Evolutionary conservation across 1,284 basidiomycete genomes (phyloP).

Genomic region (Ceratobasidium theobromae): DNA sequence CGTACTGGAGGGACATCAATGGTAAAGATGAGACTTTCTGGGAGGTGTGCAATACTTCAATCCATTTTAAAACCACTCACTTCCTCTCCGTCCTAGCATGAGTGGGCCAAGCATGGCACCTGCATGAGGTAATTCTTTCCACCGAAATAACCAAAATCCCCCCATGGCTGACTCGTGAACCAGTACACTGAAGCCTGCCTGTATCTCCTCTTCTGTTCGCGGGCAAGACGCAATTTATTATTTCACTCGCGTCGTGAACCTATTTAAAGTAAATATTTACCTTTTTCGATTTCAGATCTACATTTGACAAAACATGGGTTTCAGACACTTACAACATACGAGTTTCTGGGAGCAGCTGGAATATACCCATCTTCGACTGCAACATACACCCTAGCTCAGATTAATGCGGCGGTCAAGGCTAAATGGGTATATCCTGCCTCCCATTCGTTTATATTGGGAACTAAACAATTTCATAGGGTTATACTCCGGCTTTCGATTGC

Average conservation of each 20-base stretch:
- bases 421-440: conserved; percentile 57
- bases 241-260: conserved; percentile 62
- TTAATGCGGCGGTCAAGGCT: conserved; percentile 58
- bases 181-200: conserved; percentile 57
- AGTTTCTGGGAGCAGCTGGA: conserved; percentile 66
- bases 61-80: neutral
- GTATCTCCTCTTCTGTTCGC: conserved; percentile 24
- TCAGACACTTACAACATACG: conserved; percentile 68
- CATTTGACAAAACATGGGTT: neutral
- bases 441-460: conserved; percentile 25
- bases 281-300: neutral
- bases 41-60: conserved; percentile 53
- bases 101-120: conserved; percentile 58
- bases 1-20: conserved; percentile 64
- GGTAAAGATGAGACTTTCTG: conserved; percentile 66
- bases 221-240: conserved; percentile 48
- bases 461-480: conserved; percentile 42
- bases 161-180: conserved; percentile 27
- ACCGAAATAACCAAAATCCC: neutral
- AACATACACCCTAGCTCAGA: conserved; percentile 57
- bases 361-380: conserved; percentile 62
- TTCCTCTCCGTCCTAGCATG: neutral
- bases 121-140: conserved; percentile 58
- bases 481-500: conserved; percentile 63
- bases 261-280: conserved; percentile 57